A percentile compares a stretch with the other conserved stretches of the same genome.
These are phyloP conservation scores for Fusarium humuli DNA, from an alignment of 2,329 filamentous ascomycete genomes.

Conservation along the genomic window DNA sequence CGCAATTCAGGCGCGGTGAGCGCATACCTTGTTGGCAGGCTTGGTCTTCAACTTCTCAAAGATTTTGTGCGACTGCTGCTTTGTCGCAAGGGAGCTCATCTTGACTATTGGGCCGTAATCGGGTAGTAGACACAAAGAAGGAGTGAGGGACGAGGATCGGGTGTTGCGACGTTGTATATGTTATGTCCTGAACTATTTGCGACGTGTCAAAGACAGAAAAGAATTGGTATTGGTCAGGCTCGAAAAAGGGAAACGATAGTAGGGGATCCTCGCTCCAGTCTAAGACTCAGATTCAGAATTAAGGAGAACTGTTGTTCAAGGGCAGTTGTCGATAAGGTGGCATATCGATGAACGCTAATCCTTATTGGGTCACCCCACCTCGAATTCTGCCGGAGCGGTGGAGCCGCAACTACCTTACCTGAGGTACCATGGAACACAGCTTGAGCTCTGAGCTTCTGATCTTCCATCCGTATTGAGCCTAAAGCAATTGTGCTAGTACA, in stretches of 20 bases:
- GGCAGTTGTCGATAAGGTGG: conserved; percentile 55
- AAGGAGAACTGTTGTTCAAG: conserved; percentile 52
- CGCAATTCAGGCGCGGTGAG: not conserved
- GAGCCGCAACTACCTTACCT: conserved; percentile 23
- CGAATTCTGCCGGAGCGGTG: conserved; percentile 55
- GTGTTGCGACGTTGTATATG: conserved; percentile 7
- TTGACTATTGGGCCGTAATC: conserved; percentile 51
- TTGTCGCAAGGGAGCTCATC: conserved; percentile 80
- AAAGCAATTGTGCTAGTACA: conserved; percentile 41
- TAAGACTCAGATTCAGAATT: conserved; percentile 40
- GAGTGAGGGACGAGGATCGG: not conserved
- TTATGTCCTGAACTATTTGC: conserved; percentile 7
- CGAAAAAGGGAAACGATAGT: conserved; percentile 27
- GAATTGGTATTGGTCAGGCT: conserved; percentile 35
- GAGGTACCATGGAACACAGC: not conserved
- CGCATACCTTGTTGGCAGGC: conserved; percentile 87
- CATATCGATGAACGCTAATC: conserved; percentile 55
- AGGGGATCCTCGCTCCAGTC: conserved; percentile 17
- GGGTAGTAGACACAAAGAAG: conserved; percentile 18
- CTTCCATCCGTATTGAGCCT: not conserved
- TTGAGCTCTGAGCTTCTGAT: conserved; percentile 12
- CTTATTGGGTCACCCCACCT: conserved; percentile 46
- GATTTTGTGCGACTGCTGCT: conserved; percentile 95
- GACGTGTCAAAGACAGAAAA: conserved; percentile 38
- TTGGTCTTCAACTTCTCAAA: conserved; percentile 98